Evolutionary conservation across 2,329 filamentous ascomycete species (phyloP).

Genomic region (Cytospora mali): DNA sequence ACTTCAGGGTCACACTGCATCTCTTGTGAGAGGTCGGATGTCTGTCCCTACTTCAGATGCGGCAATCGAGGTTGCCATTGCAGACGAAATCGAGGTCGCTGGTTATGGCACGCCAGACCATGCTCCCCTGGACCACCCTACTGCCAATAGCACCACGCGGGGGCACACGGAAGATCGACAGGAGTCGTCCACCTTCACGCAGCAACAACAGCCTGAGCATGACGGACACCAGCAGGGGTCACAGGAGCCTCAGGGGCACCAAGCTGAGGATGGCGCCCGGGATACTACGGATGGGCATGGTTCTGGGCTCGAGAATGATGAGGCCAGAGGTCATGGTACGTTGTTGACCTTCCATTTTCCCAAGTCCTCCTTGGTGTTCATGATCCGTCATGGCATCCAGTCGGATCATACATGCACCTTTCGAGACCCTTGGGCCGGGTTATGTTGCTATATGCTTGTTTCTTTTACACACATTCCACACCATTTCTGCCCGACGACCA

Average conservation of each 20-base stretch:
- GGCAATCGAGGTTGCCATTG: conserved; percentile 27
- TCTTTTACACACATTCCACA: conserved; percentile 2
- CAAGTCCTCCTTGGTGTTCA: background rate
- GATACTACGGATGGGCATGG: conserved; percentile 16
- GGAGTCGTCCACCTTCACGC: conserved; percentile 2
- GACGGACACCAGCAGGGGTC: conserved; percentile 13
- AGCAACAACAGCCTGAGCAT: conserved; percentile 11
- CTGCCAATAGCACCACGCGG: conserved; percentile 5
- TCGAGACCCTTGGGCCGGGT: conserved; percentile 11
- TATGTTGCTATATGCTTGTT: background rate
- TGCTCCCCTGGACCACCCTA: conserved; percentile 3
- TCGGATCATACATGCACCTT: conserved; percentile 11
- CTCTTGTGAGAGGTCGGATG: conserved; percentile 27
- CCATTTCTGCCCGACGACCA: conserved; percentile 11
- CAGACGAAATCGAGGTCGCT: conserved; percentile 29
- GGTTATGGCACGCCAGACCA: conserved; percentile 11
- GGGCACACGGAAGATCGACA: conserved; percentile 1
- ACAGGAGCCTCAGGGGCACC: conserved; percentile 15
- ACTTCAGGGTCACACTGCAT: conserved; percentile 23
- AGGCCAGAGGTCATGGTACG: conserved; percentile 19
- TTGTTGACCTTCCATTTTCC: conserved; percentile 6
- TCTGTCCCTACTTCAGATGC: conserved; percentile 24
- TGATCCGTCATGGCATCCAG: background rate
- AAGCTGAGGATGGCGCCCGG: conserved; percentile 14
- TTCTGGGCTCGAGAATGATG: conserved; percentile 14